Percentiles rank a stretch among this genome's conserved stretches.
Evolutionary conservation across 495 filamentous ascomycete genomes (phyloP).

Genomic region (Podospora sp.): DNA sequence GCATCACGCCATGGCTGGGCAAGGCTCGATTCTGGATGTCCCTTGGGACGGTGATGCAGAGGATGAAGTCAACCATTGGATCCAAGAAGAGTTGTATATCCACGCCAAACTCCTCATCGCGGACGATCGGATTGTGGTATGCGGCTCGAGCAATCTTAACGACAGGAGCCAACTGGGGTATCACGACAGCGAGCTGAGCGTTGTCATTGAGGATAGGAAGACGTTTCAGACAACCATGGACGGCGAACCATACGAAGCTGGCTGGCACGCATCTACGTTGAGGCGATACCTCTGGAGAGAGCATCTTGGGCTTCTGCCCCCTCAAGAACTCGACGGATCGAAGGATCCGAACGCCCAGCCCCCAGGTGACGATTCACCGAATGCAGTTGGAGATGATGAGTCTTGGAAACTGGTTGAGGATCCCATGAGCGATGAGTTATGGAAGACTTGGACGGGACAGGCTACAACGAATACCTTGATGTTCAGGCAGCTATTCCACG

Average conservation of each 20-base stretch:
- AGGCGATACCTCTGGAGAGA: slow-evolving; percentile 89
- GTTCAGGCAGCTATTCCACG: slow-evolving; percentile 88
- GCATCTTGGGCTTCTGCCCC: slow-evolving; percentile 80
- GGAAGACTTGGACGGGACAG: slow-evolving; percentile 78
- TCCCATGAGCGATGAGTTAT: slow-evolving; percentile 76
- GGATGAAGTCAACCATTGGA: slow-evolving; percentile 79
- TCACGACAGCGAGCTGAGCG: slow-evolving; percentile 90
- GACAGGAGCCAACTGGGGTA: slow-evolving; percentile 88
- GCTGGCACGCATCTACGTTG: slow-evolving; percentile 76
- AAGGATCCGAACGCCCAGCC: slow-evolving; percentile 81
- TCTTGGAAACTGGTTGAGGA: slow-evolving; percentile 79
- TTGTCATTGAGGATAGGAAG: slow-evolving; percentile 86
- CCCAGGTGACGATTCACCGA: slow-evolving; percentile 68
- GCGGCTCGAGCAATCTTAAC: slow-evolving; percentile 90
- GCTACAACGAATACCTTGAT: slow-evolving; percentile 79
- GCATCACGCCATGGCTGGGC: slow-evolving; percentile 76
- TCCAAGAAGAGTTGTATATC: slow-evolving; percentile 94
- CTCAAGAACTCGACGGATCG: slow-evolving; percentile 70
- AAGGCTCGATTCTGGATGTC: slow-evolving; percentile 67
- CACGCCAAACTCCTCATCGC: slow-evolving; percentile 88
- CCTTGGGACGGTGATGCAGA: slow-evolving; percentile 68
- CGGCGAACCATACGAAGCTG: slow-evolving; percentile 72
- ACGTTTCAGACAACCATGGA: slow-evolving; percentile 76
- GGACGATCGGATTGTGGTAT: slow-evolving; percentile 80
- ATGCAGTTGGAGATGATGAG: slow-evolving; percentile 62